Evolutionary conservation across 495 filamentous ascomycete genomes (phyloP).

Genomic region (Polyplosphaeria fusca): DNA sequence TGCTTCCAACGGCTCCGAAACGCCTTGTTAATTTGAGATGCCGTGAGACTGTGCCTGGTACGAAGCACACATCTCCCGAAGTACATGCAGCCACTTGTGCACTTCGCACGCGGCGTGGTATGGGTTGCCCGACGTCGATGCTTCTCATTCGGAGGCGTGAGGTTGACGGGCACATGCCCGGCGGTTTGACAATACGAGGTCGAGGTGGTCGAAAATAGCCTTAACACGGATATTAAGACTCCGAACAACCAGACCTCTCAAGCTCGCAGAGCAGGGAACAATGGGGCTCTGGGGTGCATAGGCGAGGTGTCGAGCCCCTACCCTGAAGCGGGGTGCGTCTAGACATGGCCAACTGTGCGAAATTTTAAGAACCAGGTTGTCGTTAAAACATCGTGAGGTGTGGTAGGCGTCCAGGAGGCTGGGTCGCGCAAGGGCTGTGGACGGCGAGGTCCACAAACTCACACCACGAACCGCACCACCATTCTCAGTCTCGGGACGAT

Average conservation of each 20-base stretch:
- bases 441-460: no score
- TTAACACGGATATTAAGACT: conserved; percentile 22
- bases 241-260: conserved; percentile 12
- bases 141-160: no score
- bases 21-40: not conserved
- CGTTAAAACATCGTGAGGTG: not conserved
- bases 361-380: conserved; percentile 13
- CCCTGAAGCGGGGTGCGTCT: conserved; percentile 18
- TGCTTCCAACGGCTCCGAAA: no score
- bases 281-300: conserved; percentile 30
- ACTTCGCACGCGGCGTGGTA: not conserved
- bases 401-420: not conserved
- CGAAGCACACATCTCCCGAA: not conserved
- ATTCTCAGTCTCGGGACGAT: conserved; percentile 5
- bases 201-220: conserved; percentile 18
- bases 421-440: no score
- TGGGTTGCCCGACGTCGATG: no score
- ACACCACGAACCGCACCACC: no score
- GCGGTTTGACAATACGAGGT: not conserved
- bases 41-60: conserved; percentile 1
- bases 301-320: no score
- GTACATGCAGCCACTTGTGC: not conserved
- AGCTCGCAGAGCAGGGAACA: conserved; percentile 11
- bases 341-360: not conserved
- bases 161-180: not conserved